Base-by-base conservation (phyloP, 2,329 filamentous ascomycete species). In the Fusarium sp. region DNA sequence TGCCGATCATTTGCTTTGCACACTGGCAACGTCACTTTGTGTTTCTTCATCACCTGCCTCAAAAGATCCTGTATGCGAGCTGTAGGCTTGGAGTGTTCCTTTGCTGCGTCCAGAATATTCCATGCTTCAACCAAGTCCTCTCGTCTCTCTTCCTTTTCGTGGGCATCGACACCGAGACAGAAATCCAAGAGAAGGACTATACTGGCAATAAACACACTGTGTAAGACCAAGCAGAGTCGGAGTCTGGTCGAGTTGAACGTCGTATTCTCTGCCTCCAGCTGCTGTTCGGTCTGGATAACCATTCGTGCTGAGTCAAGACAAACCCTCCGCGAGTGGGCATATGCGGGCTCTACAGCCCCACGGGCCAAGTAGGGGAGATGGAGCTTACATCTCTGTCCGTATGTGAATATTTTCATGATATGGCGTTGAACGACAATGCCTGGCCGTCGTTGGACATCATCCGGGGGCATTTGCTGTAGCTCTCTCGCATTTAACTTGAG, bases 361-460 rank as follows among this genome's bases (percentile, higher is more conserved):
- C 77, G 75, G 4, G 77, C 77, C 10, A 80, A 62, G 53, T 76
- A 80, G 7, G 79, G 79, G 10, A 80, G 72, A 52, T 80, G 79
- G 12, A 80, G 63, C 55, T 78, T 80, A 62, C 78, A 80, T 12
- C 77, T 70, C 42, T 80, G 77, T 2, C 78, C 77, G 21, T 79
- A 74, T 4, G 79, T 56, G 14, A 79, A 73, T 8, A 79, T 50
- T 25, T 77, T 78, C 37, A 80, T 71, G 21, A 77, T 69, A 58
- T 80, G 78, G 11, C 79, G 75, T 43, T 80, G 78, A 18, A 78
- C 59, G 2, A 72, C 71, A 45, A 79, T 73, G 18, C 61, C 63
- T 4, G 72, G 72, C 18, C 65, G 66, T 21, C 72, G 65, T 41
- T 67, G 67, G 6, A 63, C 48, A 44, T 79, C 76, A 10, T 65